Conservation (phyloP, 2,329 filamentous ascomycete genomes). For the Cryphonectria parasitica region DNA sequence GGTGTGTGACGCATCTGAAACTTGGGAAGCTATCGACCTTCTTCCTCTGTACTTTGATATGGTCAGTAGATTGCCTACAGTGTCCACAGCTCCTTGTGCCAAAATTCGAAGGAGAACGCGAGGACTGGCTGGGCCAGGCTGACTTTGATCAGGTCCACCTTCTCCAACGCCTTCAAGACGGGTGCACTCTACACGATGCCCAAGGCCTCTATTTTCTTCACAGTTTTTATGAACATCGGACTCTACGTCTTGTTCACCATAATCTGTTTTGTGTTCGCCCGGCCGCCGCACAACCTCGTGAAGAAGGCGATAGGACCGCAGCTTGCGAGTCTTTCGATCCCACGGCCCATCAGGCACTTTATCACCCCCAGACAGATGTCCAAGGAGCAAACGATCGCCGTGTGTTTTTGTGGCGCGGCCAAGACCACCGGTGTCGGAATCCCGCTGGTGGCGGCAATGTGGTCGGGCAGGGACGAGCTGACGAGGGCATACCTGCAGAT, state of each 20-base stretch:
- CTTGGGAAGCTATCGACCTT: conserved; percentile 53
- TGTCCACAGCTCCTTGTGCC: conserved; percentile 39
- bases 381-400: conserved; percentile 66
- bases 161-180: conserved; percentile 68
- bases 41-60: conserved; percentile 53
- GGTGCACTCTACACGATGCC: conserved; percentile 63
- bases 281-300: conserved; percentile 44
- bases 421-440: conserved; percentile 75
- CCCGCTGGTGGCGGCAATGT: conserved; percentile 71
- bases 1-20: conserved; percentile 57
- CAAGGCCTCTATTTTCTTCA: conserved; percentile 65
- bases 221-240: conserved; percentile 68
- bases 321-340: conserved; percentile 40
- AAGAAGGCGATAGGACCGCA: conserved; percentile 38
- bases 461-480: conserved; percentile 56
- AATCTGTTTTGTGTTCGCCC: conserved; percentile 59
- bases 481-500: conserved; percentile 64
- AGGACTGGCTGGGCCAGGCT: background rate
- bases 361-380: conserved; percentile 58
- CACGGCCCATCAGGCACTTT: conserved; percentile 36
- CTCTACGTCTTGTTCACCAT: conserved; percentile 65
- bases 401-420: conserved; percentile 74
- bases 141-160: conserved; percentile 60
- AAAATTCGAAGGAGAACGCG: background rate
- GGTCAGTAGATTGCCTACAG: conserved; percentile 41